Evolutionary conservation across 1,284 basidiomycete species (phyloP).

Genomic region (Ganoderma boninense): DNA sequence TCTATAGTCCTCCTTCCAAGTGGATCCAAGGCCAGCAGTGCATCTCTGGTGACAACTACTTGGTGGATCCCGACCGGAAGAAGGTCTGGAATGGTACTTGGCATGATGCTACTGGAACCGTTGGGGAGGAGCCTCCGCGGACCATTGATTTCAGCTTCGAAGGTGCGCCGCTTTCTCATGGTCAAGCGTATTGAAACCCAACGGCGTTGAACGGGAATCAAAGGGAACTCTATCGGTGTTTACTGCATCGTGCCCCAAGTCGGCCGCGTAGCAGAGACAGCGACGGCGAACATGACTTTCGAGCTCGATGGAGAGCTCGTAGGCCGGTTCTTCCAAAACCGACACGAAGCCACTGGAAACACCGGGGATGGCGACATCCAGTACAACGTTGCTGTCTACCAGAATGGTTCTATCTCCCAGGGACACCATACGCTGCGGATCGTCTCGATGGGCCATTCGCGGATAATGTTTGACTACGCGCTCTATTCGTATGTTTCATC

Average conservation of each 20-base stretch:
- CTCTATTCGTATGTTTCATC: constrained; percentile 28
- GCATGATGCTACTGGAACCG: constrained; percentile 23
- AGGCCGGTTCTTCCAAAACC: constrained; percentile 22
- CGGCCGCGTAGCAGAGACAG: constrained; percentile 15
- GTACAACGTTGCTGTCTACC: constrained; percentile 27
- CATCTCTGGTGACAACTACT: constrained; percentile 11
- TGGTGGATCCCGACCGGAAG: constrained; percentile 21
- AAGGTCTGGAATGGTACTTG: constrained; percentile 24
- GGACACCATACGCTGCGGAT: constrained; percentile 27
- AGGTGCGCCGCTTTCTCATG: constrained; percentile 21
- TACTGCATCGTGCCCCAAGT: constrained; percentile 27
- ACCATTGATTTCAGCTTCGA: constrained; percentile 28
- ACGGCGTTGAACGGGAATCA: constrained; percentile 6
- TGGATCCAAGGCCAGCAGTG: constrained; percentile 25
- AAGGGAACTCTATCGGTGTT: constrained; percentile 21
- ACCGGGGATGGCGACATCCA: constrained; percentile 11
- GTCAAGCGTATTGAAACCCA: neutral
- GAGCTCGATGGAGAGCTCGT: constrained; percentile 22
- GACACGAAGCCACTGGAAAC: constrained; percentile 14
- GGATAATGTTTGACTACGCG: constrained; percentile 31
- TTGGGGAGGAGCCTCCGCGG: constrained; percentile 21
- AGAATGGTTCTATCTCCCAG: constrained; percentile 16
- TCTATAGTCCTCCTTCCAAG: constrained; percentile 20
- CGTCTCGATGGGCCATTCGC: constrained; percentile 23
- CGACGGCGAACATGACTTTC: constrained; percentile 27